A percentile compares a stretch with the other conserved stretches of the same genome.
These are phyloP conservation scores for Nakazawaea ernobii DNA, from an alignment of 805 yeast species.

Conservation along the genomic window DNA sequence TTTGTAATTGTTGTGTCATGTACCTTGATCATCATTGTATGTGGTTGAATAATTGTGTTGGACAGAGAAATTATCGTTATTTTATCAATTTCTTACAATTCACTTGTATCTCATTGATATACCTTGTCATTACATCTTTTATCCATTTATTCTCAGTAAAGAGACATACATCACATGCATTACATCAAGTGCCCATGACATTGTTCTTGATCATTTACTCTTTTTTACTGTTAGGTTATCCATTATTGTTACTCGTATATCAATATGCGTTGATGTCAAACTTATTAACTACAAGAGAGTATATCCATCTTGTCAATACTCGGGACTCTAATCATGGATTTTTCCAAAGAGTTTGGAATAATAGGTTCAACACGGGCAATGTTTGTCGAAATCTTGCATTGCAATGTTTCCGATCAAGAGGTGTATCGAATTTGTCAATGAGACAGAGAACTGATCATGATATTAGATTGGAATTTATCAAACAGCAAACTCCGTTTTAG, in stretches of 20 bases:
- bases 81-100: conserved; percentile 47
- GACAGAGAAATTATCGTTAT: conserved; percentile 62
- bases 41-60: conserved; percentile 73
- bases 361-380: conserved; percentile 31
- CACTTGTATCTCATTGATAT: conserved; percentile 24
- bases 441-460: conserved; percentile 28
- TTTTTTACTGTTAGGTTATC: conserved; percentile 44
- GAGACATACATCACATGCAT: conserved; percentile 14
- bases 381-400: conserved; percentile 24
- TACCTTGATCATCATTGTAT: conserved; percentile 59
- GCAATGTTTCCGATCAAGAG: conserved; percentile 34
- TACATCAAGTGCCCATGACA: conserved; percentile 30
- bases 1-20: conserved; percentile 33
- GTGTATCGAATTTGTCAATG: conserved; percentile 26
- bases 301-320: conserved; percentile 40
- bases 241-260: conserved; percentile 42
- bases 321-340: conserved; percentile 14
- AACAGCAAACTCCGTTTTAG: background rate
- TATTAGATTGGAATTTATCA: conserved; percentile 25
- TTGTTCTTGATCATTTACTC: conserved; percentile 50
- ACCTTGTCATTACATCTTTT: conserved; percentile 25
- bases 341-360: conserved; percentile 26
- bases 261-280: conserved; percentile 51
- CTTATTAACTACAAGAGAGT: conserved; percentile 72
- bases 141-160: conserved; percentile 22